Conservation (phyloP, 768 basidiomycete genomes). For the Sarcomyxa edulis region DNA sequence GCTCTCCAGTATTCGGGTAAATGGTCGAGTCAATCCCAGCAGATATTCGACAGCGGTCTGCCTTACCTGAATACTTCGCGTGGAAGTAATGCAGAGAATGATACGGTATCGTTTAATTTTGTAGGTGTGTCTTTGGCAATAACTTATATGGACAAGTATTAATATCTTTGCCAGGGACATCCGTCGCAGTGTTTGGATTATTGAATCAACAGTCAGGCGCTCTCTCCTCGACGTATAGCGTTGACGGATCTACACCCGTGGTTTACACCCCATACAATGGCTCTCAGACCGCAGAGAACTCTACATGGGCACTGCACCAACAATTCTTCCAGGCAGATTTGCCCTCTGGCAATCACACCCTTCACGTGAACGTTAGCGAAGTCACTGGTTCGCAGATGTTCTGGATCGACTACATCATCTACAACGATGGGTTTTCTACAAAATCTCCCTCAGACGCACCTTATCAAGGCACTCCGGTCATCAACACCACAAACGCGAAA, state of each 20-base stretch:
- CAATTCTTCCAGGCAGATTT: conserved; percentile 29
- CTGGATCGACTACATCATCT: conserved; percentile 35
- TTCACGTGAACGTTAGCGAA: conserved; percentile 30
- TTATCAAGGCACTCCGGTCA: no score
- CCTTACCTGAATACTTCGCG: conserved; percentile 22
- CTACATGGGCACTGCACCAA: conserved; percentile 24
- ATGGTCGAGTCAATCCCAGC: conserved; percentile 22
- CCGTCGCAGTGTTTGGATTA: conserved; percentile 30
- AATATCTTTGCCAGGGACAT: conserved; percentile 22
- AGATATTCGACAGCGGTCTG: conserved; percentile 24
- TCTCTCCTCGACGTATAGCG: conserved; percentile 27
- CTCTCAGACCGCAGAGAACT: conserved; percentile 17
- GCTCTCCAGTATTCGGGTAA: conserved; percentile 24
- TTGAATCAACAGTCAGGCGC: conserved; percentile 22
- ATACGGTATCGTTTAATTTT: conserved; percentile 28
- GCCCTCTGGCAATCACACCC: conserved; percentile 27
- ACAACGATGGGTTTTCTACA: no score
- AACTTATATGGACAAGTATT: conserved; percentile 1
- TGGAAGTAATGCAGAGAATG: conserved; percentile 30
- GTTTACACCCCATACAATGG: conserved; percentile 4
- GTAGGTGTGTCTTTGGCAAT: conserved; percentile 20
- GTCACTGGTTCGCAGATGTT: conserved; percentile 23
- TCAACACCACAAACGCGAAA: no score
- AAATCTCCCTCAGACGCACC: no score
- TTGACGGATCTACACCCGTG: conserved; percentile 28